These are phyloP conservation scores for Pelagomonas calceolata DNA, from an alignment of 108 stramenopile genomes.

Conservation along the genomic window DNA sequence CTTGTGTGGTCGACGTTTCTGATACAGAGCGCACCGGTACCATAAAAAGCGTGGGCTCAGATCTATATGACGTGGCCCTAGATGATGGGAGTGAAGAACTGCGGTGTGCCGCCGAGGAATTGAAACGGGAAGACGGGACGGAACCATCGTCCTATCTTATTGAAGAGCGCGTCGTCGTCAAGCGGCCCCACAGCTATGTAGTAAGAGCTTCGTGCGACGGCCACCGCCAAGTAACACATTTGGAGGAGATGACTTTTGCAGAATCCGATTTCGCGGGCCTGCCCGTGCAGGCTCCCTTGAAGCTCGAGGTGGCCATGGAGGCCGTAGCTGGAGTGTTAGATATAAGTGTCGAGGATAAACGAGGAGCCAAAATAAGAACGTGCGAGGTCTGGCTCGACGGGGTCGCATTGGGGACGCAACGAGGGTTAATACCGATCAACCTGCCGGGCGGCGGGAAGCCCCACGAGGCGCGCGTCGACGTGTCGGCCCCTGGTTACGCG, in stretches of 20 bases:
- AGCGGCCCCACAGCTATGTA: background rate
- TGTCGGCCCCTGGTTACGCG: background rate
- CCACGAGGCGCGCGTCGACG: background rate
- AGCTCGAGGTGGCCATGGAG: background rate
- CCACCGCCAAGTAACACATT: background rate
- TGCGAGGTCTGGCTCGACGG: background rate
- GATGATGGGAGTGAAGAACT: background rate
- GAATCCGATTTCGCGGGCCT: background rate
- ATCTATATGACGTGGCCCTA: background rate
- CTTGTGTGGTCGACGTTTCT: no score
- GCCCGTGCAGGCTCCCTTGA: background rate
- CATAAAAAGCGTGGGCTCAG: no score
- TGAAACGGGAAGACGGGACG: background rate
- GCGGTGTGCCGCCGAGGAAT: background rate
- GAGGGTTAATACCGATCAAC: background rate
- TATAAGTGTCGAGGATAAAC: background rate
- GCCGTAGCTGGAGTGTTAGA: background rate
- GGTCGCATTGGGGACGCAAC: background rate
- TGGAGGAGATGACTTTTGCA: background rate
- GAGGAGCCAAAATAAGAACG: background rate
- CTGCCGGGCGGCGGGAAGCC: background rate
- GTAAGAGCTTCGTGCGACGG: background rate
- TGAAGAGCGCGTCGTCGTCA: background rate
- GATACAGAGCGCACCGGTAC: no score
- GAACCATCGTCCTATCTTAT: background rate